phyloP scores from a whole-genome alignment of 371 early-diverging fungal species.

The Nosema muscidifuracis region DNA sequence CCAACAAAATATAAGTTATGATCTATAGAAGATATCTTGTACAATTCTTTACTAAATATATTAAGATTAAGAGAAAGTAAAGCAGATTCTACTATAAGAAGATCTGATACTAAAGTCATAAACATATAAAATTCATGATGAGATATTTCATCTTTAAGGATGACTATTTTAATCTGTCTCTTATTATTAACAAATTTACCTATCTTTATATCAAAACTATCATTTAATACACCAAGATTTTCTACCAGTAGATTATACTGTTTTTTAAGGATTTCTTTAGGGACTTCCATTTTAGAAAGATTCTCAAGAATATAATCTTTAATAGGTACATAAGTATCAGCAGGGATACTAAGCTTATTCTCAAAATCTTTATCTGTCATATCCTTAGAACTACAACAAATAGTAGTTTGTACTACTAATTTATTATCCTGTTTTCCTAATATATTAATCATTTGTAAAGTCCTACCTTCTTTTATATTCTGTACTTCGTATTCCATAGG shows the following conservation, averaged over 20 bases:
- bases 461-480: conserved; percentile 24
- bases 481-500: conserved; percentile 11
- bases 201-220: conserved; percentile 21
- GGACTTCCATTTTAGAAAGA: not conserved
- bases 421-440: conserved; percentile 22
- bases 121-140: conserved; percentile 1
- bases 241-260: conserved; percentile 8
- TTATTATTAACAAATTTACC: conserved; percentile 23
- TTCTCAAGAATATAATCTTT: conserved; percentile 10
- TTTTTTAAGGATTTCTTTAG: not conserved
- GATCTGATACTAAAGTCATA: conserved; percentile 28
- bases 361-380: conserved; percentile 6
- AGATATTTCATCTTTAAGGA: not conserved
- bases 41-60: conserved; percentile 23
- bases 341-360: not conserved
- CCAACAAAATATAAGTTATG: conserved; percentile 32
- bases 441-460: conserved; percentile 16
- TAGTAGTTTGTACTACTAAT: not conserved
- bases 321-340: conserved; percentile 19
- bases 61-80: conserved; percentile 28
- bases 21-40: conserved; percentile 28
- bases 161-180: conserved; percentile 30
- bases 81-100: conserved; percentile 37
- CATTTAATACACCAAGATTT: conserved; percentile 16
- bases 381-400: conserved; percentile 11